Percentiles rank a stretch among this genome's conserved stretches.
phyloP scores from a whole-genome alignment of 2,329 filamentous ascomycete genomes.

The Beauveria bassiana region DNA sequence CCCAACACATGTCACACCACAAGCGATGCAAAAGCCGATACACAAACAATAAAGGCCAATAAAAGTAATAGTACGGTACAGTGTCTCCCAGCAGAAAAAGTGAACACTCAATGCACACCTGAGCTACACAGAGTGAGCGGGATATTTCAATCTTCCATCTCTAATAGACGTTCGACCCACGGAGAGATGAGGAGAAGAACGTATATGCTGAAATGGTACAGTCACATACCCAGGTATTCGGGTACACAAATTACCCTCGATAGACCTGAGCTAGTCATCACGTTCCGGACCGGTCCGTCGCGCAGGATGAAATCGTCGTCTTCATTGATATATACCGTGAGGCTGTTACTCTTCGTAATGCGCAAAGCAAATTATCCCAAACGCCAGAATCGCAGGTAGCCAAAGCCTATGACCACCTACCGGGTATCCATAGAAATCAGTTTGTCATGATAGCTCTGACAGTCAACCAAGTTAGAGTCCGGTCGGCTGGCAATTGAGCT shows the following conservation, averaged over 20 bases:
- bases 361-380: background rate
- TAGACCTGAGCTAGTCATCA: background rate
- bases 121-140: slow-evolving; percentile 46
- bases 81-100: slow-evolving; percentile 42
- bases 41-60: background rate
- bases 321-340: background rate
- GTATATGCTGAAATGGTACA: slow-evolving; percentile 46
- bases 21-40: background rate
- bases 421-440: slow-evolving; percentile 13
- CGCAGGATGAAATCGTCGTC: background rate
- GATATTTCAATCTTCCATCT: slow-evolving; percentile 43
- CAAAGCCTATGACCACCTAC: background rate
- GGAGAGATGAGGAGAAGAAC: slow-evolving; percentile 40
- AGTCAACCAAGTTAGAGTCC: slow-evolving; percentile 21
- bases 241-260: background rate
- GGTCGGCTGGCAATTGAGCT: slow-evolving; percentile 14
- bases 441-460: slow-evolving; percentile 31
- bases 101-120: slow-evolving; percentile 36
- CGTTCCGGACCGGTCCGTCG: background rate
- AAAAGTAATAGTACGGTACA: background rate
- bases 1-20: background rate
- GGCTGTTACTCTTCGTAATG: background rate
- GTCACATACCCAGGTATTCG: background rate
- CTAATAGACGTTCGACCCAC: slow-evolving; percentile 47
- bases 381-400: background rate